Percentiles rank a stretch among this genome's conserved stretches.
Evolutionary conservation across 805 yeast genomes (phyloP).

Genomic region (Cyberlindnera amylophila): DNA sequence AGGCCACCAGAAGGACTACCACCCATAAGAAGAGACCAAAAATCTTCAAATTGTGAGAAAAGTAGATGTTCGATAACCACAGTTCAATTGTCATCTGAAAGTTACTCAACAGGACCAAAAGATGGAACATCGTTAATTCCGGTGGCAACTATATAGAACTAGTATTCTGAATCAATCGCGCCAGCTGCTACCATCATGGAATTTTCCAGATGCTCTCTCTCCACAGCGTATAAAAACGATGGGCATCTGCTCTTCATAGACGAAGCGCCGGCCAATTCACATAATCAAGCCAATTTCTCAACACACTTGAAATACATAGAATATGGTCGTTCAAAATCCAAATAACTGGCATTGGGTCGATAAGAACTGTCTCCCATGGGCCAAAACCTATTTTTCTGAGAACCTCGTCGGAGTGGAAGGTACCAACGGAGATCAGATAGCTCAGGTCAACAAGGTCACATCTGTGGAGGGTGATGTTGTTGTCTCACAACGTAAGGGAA

Average conservation of each 20-base stretch:
- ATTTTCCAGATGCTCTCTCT: not conserved
- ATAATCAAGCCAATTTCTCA: too few species aligned
- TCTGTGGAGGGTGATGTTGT: constrained; percentile 91
- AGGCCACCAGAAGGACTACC: too few species aligned
- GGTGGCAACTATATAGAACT: too few species aligned
- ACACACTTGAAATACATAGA: not conserved
- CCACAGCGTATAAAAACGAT: too few species aligned
- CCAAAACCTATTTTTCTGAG: constrained; percentile 67
- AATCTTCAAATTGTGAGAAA: too few species aligned
- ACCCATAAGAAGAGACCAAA: too few species aligned
- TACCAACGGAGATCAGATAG: constrained; percentile 26
- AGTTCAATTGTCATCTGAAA: too few species aligned
- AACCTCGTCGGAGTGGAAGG: constrained; percentile 48
- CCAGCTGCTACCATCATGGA: not conserved
- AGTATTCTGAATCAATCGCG: too few species aligned
- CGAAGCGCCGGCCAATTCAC: too few species aligned
- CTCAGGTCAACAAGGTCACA: constrained; percentile 34
- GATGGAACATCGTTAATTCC: too few species aligned
- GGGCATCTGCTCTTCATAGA: not conserved
- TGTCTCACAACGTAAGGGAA: constrained; percentile 95
- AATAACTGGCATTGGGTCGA: constrained; percentile 99
- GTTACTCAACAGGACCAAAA: too few species aligned
- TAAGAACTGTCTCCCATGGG: constrained; percentile 93
- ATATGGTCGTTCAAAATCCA: constrained; percentile 97
- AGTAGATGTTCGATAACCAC: too few species aligned